Base-by-base conservation (phyloP, 2,329 filamentous ascomycete species). In the Fusarium tuaranense region DNA sequence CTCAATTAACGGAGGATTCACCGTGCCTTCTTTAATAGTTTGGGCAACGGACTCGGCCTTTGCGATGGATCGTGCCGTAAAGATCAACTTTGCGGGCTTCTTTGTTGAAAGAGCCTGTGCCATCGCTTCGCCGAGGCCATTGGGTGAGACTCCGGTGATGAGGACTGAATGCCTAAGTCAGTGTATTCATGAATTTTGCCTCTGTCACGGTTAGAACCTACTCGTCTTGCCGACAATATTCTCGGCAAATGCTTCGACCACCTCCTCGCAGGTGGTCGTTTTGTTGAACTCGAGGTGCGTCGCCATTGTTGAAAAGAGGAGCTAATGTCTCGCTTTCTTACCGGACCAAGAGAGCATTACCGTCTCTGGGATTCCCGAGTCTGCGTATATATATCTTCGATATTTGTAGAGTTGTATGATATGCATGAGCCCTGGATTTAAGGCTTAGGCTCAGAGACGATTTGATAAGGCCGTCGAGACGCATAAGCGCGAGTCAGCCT, bases 371-470 rank as follows among this genome's bases (percentile, higher is more conserved):
- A 13, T 9, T 13, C 22, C 7, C 20, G 41, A 46, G 10, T 44
- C 12, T 4, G 41, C 12, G 12, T 44, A 22, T 46, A 25, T 48
- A 25, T 48, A 16, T 10, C 14, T 25, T 12, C 8, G 2, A 9
- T 51, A 27, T 18, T 5, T 30, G 14, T 4, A 51, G 14, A 51
- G 9, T 27, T 27, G 5, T 4, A 22, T 16, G 32, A 38, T 58
- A 58, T 58, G 53, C 20, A 38, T 14, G 53, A 12, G n/a, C 34
- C 20, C 53, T 58, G 53, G 53, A 38, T 22, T 58, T 58, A 58
- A 38, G 53, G 2, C 16, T 6, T 58, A 34, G 14, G 9, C 53
- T 58, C 20, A 14, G 32, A 27, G 53, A 36, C 14, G 9, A 20
- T 36, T 9, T 4, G 34, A 18, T 58, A 58, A 58, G n/a, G 20